phyloP scores from a whole-genome alignment of 352 stramenopile species.

The Phytophthora aleatoria region DNA sequence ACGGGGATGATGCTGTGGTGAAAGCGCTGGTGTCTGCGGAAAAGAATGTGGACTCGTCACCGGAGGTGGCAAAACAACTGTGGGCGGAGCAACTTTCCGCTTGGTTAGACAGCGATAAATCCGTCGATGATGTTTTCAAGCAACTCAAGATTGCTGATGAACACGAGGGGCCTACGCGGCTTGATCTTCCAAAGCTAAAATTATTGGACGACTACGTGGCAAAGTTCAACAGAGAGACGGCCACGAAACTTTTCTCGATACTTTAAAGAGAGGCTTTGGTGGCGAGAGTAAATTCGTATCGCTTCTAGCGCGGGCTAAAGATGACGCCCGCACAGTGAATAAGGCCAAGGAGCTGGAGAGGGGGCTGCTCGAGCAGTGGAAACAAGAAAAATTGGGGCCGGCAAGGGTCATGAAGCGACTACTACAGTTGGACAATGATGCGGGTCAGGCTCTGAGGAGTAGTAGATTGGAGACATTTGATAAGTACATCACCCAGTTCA shows the following conservation, averaged over 20 bases:
- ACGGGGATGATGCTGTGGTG: background rate
- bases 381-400: background rate
- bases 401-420: background rate
- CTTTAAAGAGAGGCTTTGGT: background rate
- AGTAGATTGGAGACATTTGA: background rate
- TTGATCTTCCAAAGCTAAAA: background rate
- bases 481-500: background rate
- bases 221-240: background rate
- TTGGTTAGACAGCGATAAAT: background rate
- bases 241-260: constrained; percentile 1
- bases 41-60: background rate
- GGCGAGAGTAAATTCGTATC: background rate
- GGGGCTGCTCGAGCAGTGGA: background rate
- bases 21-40: background rate
- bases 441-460: background rate
- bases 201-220: background rate
- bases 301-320: background rate
- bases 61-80: background rate
- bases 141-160: background rate
- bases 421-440: background rate
- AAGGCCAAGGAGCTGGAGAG: background rate
- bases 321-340: background rate
- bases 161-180: background rate
- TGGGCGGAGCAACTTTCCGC: background rate
- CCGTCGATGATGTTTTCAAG: background rate